Base-by-base conservation (phyloP, 225 moss, liverwort and hornwort genomes). In the Anthoceros angustus region DNA sequence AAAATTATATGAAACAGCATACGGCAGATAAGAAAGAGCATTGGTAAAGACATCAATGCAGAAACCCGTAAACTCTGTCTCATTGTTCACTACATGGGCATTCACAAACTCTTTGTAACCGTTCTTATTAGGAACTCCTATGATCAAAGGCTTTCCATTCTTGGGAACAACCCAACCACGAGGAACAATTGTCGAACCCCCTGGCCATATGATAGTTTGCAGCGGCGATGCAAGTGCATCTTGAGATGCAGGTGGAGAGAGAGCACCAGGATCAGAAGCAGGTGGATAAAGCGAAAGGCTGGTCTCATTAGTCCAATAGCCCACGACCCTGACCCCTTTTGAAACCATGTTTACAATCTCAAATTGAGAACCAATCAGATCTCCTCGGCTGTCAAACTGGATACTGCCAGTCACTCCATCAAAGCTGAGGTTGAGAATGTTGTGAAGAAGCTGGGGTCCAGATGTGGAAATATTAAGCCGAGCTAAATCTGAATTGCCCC, bases 81-180 rank as follows among this genome's bases (percentile, higher is more conserved):
- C 70, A 25, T 85, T 91, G 23, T 69, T 60, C 8, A 61, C 80
- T 0, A 79, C 76, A 39, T 64, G 60, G 3, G 84, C 74, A 50
- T 78, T 73, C 0, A 95, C 91, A 26, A 91, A 91, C 55, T 95
- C 80, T 42, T 72, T 79, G 63, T 91, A 95, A 8, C 90, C 94
- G 15, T 75, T 76, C 68, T 95, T 95, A 43, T 79, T 69, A 5
- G 94, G 94, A 45, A 95, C 86, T n/a, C 90, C 94, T 25, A 95
- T 90, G 45, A 73, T 9, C 9, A 95, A 75, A 42, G 78, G 86
- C 66, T 83, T 80, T 23, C 94, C 94, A 42, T 88, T 84, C 49
- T 86, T 88, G 0, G 88, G 83, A 61, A 88, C 86, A 66, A 83
- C 86, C 94, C 94, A 95, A 0, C 94, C 94, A 73, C 82, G 76